phyloP scores from a whole-genome alignment of 176 grass and related monocot species.

The Rhipidocladum racemiflorum region DNA sequence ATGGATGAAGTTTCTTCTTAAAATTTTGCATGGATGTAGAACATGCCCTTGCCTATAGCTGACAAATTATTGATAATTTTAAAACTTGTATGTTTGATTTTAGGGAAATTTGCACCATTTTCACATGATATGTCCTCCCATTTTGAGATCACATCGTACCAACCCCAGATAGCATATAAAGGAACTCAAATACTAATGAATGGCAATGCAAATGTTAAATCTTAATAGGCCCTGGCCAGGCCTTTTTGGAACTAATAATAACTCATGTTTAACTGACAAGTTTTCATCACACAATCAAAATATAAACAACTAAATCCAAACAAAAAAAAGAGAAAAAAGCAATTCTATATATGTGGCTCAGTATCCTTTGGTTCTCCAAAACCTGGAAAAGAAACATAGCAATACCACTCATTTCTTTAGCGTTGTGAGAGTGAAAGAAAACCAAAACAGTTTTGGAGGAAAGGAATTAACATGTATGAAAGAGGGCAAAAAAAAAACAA shows the following conservation, averaged over 20 bases:
- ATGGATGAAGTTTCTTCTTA: too few species aligned
- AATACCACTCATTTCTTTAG: not conserved
- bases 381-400: conserved; percentile 24
- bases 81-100: too few species aligned
- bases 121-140: not conserved
- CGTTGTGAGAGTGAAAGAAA: not conserved
- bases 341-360: not conserved
- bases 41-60: too few species aligned
- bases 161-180: conserved; percentile 40
- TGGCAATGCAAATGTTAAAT: not conserved
- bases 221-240: not conserved
- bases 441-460: not conserved
- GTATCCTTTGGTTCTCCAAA: conserved; percentile 17
- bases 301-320: conserved; percentile 10
- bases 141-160: conserved; percentile 40
- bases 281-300: conserved; percentile 3
- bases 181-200: conserved; percentile 23
- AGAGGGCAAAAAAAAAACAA: not conserved
- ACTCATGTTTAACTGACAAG: not conserved
- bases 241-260: not conserved
- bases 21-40: too few species aligned
- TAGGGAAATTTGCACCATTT: too few species aligned
- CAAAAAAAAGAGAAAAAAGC: not conserved
- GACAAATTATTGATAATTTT: too few species aligned
- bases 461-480: not conserved